Evolutionary conservation across 306 rosid species (phyloP).

Genomic region (Vicia faba): DNA sequence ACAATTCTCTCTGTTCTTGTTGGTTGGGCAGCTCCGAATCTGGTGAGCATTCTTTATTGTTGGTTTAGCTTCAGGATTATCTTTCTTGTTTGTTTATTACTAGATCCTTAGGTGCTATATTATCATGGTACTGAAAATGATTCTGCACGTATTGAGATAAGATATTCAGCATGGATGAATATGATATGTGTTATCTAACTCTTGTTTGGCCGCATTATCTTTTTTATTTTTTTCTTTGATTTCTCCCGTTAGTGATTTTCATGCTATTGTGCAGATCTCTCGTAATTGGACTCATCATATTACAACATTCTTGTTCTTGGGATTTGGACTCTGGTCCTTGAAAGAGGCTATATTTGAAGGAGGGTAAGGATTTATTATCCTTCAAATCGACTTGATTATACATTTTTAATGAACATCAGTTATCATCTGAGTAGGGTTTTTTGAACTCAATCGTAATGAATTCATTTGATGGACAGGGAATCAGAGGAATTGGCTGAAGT

Average conservation of each 20-base stretch:
- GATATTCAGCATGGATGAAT: not conserved
- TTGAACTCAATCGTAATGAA: constrained; percentile 28
- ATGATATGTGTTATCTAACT: constrained; percentile 10
- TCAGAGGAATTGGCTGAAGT: constrained; percentile 90
- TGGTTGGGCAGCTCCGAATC: constrained; percentile 98
- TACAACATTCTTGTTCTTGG: constrained; percentile 82
- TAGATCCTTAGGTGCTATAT: not conserved
- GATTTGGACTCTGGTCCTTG: constrained; percentile 86
- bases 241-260: constrained; percentile 19
- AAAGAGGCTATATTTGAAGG: constrained; percentile 75
- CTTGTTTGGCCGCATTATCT: constrained; percentile 16
- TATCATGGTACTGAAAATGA: not conserved
- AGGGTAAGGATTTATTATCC: constrained; percentile 55
- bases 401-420: constrained; percentile 12
- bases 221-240: constrained; percentile 1
- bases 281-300: constrained; percentile 83
- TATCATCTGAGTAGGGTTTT: constrained; percentile 14
- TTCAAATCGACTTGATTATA: constrained; percentile 23
- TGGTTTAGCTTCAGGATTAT: constrained; percentile 18
- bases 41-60: constrained; percentile 51
- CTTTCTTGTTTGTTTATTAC: constrained; percentile 9
- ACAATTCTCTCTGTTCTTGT: constrained; percentile 88
- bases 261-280: constrained; percentile 62
- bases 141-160: constrained; percentile 7
- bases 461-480: constrained; percentile 60